Conservation (phyloP, 1,284 basidiomycete species). For the Apiotrichum gracile region DNA sequence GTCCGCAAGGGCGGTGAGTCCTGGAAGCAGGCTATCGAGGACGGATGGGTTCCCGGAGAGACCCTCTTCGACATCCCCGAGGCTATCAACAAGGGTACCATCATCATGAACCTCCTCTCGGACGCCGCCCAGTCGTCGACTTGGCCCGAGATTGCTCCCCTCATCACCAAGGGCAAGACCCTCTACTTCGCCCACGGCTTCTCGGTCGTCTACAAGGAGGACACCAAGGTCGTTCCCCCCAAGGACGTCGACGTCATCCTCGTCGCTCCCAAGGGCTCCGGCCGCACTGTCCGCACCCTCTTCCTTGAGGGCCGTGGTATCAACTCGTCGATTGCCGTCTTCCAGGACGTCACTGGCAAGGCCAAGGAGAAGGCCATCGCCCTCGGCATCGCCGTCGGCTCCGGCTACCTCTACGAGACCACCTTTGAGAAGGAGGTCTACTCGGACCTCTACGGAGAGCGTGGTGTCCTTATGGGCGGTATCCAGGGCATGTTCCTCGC, state of each 20-base stretch:
- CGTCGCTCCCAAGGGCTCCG: slow-evolving; percentile 97
- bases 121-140: slow-evolving; percentile 97
- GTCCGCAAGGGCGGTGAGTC: slow-evolving; percentile 90
- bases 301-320: slow-evolving; percentile 95
- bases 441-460: slow-evolving; percentile 99
- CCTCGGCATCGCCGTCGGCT: slow-evolving; percentile 89
- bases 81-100: slow-evolving; percentile 90
- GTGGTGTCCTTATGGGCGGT: slow-evolving; percentile 99
- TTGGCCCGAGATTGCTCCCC: slow-evolving; percentile 79
- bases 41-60: slow-evolving; percentile 98
- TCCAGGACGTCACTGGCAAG: slow-evolving; percentile 86
- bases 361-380: slow-evolving; percentile 97
- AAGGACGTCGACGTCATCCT: slow-evolving; percentile 97
- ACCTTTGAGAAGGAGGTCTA: slow-evolving; percentile 99
- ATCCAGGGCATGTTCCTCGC: slow-evolving; percentile 99
- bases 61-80: slow-evolving; percentile 98
- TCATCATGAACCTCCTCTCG: slow-evolving; percentile 99
- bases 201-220: slow-evolving; percentile 97
- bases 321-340: slow-evolving; percentile 51
- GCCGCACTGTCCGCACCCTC: slow-evolving; percentile 96
- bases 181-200: slow-evolving; percentile 99
- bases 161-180: slow-evolving; percentile 98
- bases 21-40: slow-evolving; percentile 92
- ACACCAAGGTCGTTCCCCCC: slow-evolving; percentile 90
- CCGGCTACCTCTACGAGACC: slow-evolving; percentile 79